A percentile compares a stretch with the other conserved stretches of the same genome.
Evolutionary conservation across 1,139 yeast genomes (phyloP).

Genomic region (Zygoascus sp.): DNA sequence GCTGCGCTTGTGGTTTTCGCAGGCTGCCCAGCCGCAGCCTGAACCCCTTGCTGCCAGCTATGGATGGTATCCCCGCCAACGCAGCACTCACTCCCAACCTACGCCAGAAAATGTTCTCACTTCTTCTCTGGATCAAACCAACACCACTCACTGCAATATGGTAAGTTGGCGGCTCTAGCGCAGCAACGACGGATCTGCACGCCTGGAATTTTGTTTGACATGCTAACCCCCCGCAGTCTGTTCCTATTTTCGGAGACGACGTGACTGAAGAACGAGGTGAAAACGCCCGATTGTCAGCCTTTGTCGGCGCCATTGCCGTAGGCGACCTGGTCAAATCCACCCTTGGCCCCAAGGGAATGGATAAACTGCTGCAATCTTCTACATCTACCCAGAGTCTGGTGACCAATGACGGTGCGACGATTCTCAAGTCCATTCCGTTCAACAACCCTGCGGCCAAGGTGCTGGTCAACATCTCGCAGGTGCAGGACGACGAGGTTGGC

Average conservation of each 20-base stretch:
- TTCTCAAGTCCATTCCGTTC: constrained; percentile 86
- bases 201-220: too few species aligned
- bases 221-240: constrained; percentile 48
- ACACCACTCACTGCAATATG: background rate
- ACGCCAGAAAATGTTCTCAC: background rate
- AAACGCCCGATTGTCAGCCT: constrained; percentile 94
- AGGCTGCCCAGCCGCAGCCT: background rate
- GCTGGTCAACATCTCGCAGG: constrained; percentile 89
- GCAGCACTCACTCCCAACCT: background rate
- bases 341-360: constrained; percentile 98
- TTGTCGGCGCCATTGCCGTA: constrained; percentile 98
- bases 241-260: constrained; percentile 93
- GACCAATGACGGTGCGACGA: constrained; percentile 98
- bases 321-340: constrained; percentile 96
- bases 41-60: too few species aligned
- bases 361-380: constrained; percentile 84
- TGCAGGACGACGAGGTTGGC: constrained; percentile 98
- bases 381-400: constrained; percentile 72
- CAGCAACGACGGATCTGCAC: too few species aligned
- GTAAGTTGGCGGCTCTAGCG: background rate
- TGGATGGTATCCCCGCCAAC: background rate
- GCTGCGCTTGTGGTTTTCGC: too few species aligned
- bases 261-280: constrained; percentile 97
- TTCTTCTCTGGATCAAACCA: background rate
- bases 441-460: constrained; percentile 99